Conservation (phyloP, 495 filamentous ascomycete species). For the Penicillium subrubescens region DNA sequence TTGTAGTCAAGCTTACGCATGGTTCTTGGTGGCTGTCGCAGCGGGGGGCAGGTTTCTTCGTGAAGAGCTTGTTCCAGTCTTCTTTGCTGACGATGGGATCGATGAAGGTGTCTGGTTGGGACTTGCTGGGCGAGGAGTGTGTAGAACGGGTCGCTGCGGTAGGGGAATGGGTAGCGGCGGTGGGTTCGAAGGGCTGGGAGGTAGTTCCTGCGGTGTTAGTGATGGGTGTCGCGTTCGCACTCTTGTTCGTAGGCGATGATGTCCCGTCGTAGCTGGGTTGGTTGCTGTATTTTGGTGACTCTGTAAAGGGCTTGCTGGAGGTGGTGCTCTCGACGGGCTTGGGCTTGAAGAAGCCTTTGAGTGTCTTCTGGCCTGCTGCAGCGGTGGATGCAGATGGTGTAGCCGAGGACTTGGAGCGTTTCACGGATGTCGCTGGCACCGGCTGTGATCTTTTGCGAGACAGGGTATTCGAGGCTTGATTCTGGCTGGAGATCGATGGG, state of each 20-base stretch:
- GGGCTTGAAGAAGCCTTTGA: conserved; percentile 83
- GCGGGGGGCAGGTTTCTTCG: conserved; percentile 68
- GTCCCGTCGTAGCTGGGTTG: not conserved
- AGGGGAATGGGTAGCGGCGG: not conserved
- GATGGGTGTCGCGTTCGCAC: not conserved
- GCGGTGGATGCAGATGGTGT: conserved; percentile 23
- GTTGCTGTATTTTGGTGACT: not conserved
- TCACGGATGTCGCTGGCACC: conserved; percentile 24
- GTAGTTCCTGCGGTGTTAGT: not conserved
- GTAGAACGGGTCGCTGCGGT: not conserved
- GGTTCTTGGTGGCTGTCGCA: conserved; percentile 86
- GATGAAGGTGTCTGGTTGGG: conserved; percentile 44
- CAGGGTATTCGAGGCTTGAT: conserved; percentile 12
- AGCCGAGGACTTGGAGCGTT: conserved; percentile 50
- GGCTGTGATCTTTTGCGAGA: conserved; percentile 38
- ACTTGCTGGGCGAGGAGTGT: conserved; percentile 1
- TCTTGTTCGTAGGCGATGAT: not conserved
- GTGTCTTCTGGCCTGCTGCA: conserved; percentile 66
- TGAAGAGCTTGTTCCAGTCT: conserved; percentile 84
- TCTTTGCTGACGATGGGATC: conserved; percentile 77
- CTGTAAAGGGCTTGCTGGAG: not conserved
- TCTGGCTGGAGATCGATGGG: not conserved
- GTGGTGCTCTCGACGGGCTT: conserved; percentile 1
- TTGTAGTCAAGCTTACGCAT: conserved; percentile 77
- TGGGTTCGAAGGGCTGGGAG: not conserved